Conservation (phyloP, 2,329 filamentous ascomycete genomes). For the Xylaria sp. region DNA sequence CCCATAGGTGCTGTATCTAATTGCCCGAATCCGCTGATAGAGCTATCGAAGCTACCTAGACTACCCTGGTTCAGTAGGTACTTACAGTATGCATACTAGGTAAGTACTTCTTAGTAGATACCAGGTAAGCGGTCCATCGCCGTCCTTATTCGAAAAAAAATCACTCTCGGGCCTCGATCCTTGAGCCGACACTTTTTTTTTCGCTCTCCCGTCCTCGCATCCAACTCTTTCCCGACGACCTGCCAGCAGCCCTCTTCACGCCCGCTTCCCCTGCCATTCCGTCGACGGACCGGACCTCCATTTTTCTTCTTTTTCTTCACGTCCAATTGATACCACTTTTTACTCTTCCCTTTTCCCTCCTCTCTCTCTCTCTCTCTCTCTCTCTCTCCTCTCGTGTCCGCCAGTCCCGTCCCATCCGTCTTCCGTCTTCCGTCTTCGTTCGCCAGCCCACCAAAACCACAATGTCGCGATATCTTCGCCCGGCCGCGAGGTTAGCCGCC, state of each 20-base stretch:
- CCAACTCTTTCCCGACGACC: constrained; percentile 22
- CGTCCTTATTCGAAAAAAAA: constrained; percentile 40
- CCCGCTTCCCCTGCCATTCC: constrained; percentile 24
- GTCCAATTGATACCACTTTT: background rate
- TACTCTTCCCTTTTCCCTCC: background rate
- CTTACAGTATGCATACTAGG: background rate
- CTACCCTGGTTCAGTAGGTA: background rate
- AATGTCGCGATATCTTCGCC: constrained; percentile 66
- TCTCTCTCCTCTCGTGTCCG: no score
- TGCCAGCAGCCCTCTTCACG: constrained; percentile 18
- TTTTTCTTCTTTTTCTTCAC: constrained; percentile 17
- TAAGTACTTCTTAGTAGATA: no score
- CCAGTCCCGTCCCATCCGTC: constrained; percentile 1
- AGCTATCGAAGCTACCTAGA: constrained; percentile 16
- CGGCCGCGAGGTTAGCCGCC: constrained; percentile 61
- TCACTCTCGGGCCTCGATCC: constrained; percentile 41
- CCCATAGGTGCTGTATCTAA: constrained; percentile 18
- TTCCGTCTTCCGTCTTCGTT: constrained; percentile 24
- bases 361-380: no score
- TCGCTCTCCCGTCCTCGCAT: constrained; percentile 24
- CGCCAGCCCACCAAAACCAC: constrained; percentile 34
- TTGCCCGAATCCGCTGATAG: constrained; percentile 40
- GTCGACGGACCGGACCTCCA: constrained; percentile 41
- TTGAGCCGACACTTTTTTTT: constrained; percentile 21
- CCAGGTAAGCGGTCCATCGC: constrained; percentile 11